phyloP scores from a whole-genome alignment of 2,329 filamentous ascomycete species.

The Curvularia hawaiiensis region DNA sequence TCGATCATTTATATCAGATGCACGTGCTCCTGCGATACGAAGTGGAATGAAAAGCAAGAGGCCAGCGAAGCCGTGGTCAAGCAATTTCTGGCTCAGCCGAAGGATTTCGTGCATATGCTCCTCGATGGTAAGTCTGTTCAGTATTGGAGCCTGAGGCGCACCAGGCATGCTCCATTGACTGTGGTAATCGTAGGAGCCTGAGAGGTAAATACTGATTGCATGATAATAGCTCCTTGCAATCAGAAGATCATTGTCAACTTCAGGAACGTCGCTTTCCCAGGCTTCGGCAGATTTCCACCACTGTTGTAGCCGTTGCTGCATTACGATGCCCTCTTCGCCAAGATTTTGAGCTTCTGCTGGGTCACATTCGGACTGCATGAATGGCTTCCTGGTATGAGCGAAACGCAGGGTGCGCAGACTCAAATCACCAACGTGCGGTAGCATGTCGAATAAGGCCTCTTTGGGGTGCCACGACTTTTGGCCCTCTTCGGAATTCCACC shows the following conservation, averaged over 20 bases:
- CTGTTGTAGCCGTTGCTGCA: slow-evolving; percentile 21
- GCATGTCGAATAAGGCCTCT: slow-evolving; percentile 34
- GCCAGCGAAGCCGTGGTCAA: slow-evolving; percentile 26
- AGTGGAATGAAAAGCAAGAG: slow-evolving; percentile 35
- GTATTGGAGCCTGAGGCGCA: slow-evolving; percentile 20
- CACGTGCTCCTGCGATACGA: slow-evolving; percentile 35
- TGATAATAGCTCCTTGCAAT: slow-evolving; percentile 29
- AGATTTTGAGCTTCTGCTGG: slow-evolving; percentile 7
- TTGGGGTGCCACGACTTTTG: slow-evolving; percentile 29
- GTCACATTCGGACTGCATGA: not conserved
- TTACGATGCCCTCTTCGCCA: slow-evolving; percentile 25
- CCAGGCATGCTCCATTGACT: slow-evolving; percentile 19
- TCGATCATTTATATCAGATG: slow-evolving; percentile 10
- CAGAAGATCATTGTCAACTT: slow-evolving; percentile 20
- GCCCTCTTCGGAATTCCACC: slow-evolving; percentile 21
- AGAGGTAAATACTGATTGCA: slow-evolving; percentile 36
- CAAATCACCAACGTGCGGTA: slow-evolving; percentile 29
- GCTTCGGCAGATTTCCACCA: slow-evolving; percentile 21
- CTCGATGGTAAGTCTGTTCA: slow-evolving; percentile 18
- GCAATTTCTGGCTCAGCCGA: slow-evolving; percentile 18
- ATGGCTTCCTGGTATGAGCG: slow-evolving; percentile 8
- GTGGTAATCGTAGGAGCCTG: slow-evolving; percentile 36
- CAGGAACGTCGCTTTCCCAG: slow-evolving; percentile 16
- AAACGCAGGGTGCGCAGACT: slow-evolving; percentile 18
- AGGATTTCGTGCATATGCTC: slow-evolving; percentile 30